Base-by-base conservation (phyloP, 2,329 filamentous ascomycete genomes). In the Periconia digitata region DNA sequence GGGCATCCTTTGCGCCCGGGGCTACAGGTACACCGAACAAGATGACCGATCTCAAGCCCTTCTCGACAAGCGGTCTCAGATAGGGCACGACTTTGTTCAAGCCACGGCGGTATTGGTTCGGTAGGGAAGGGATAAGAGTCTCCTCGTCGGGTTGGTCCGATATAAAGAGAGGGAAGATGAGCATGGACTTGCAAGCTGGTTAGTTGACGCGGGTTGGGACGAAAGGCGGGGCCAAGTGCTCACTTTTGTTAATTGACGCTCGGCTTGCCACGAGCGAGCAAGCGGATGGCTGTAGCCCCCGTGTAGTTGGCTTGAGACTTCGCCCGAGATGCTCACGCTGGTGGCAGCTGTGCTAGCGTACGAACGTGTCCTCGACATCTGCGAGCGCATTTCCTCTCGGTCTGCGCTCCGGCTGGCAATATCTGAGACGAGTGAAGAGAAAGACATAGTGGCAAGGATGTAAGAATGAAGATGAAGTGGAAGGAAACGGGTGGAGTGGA, bases 161-260 rank as follows among this genome's bases (percentile, higher is more conserved):
- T 57, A 99, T 84, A 77, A 99, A 99, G 58, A 99, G 82, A 12
- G 94, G 94, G 75, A 95, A 97, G 66, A 99, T 96, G 64, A 99
- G 86, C 94, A 97, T 97, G 32, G 92, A 94, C 90, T 96, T 63
- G 24, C 3, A 29, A 17, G 38, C 2, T 36, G 50, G 55, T 70
- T 41, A 67, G 62, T 47, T 44, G 22, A 43, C 38, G 21, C 35
- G 21, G 34, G 34, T 42, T 37, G 22, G 32, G 18, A 10, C 32
- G 17, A 35, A 32, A 10, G 38, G 27, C 32, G 34, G 38, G 12
- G 37, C 49, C 47, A 35, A 44, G 45, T 44, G 40, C 63, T 42
- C 42, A 74, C 72, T 69, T 79, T 79, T 49, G 77, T 79, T 59
- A 79, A 66, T 56, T 79, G 77, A 40, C 76, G 70, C 64, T 79